Conservation (phyloP, 2,329 filamentous ascomycete genomes). For the Aspergillus viridinutans region DNA sequence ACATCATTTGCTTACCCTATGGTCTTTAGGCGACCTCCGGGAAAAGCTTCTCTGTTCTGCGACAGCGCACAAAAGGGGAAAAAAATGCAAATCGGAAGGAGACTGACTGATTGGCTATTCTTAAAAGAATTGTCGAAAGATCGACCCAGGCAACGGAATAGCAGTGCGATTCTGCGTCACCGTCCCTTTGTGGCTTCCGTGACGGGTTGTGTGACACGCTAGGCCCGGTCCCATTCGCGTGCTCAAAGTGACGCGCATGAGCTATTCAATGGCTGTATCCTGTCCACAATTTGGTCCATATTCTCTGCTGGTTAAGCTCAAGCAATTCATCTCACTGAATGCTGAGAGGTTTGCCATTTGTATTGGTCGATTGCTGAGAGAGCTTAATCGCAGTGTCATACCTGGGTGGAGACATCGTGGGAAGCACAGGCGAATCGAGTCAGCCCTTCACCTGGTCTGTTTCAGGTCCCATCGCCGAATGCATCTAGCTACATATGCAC, state of each 20-base stretch:
- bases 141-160: neutral
- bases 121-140: neutral
- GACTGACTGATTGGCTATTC: neutral
- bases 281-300: neutral
- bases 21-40: neutral
- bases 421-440: constrained; percentile 1
- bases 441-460: neutral
- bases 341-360: neutral
- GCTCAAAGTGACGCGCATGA: neutral
- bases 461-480: neutral
- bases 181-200: neutral
- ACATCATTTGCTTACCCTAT: neutral
- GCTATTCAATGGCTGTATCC: neutral
- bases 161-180: neutral
- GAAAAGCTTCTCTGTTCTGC: neutral
- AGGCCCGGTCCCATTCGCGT: neutral
- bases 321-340: neutral
- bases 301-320: neutral
- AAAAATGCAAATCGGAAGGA: neutral
- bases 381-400: constrained; percentile 3
- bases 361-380: constrained; percentile 5
- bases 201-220: neutral
- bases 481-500: constrained; percentile 6
- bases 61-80: no score
- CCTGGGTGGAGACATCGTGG: neutral